phyloP scores from a whole-genome alignment of 148 eudicot genomes.

The Polygonum aviculare region DNA sequence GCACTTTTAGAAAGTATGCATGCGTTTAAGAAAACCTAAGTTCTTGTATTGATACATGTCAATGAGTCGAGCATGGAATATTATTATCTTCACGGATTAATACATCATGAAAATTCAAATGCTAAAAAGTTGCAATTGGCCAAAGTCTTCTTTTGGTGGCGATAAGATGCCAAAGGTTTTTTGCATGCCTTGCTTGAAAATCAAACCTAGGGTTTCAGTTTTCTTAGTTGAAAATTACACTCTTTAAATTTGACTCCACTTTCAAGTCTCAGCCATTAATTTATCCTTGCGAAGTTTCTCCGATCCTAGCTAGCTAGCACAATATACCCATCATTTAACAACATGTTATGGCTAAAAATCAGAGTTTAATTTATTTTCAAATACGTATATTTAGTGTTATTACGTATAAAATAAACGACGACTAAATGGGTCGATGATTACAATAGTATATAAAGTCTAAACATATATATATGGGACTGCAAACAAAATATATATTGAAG shows the following conservation, averaged over 20 bases:
- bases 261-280: not conserved
- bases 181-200: not conserved
- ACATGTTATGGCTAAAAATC: not conserved
- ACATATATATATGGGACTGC: not conserved
- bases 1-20: too few relatives aligned
- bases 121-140: not conserved
- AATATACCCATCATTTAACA: not conserved
- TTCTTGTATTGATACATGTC: too few relatives aligned
- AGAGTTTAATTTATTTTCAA: not conserved
- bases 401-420: not conserved
- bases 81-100: too few relatives aligned
- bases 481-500: not conserved
- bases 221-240: not conserved
- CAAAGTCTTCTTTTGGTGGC: not conserved
- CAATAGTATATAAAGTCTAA: not conserved
- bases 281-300: slow-evolving; percentile 1
- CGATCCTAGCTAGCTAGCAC: not conserved
- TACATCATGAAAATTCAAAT: too few relatives aligned
- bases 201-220: not conserved
- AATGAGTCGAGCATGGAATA: too few relatives aligned
- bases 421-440: not conserved
- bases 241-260: not conserved
- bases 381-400: too few relatives aligned
- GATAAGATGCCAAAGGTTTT: not conserved
- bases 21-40: too few relatives aligned